Evolutionary conservation across 1,284 basidiomycete species (phyloP).

Genomic region (Cronartium quercuum): DNA sequence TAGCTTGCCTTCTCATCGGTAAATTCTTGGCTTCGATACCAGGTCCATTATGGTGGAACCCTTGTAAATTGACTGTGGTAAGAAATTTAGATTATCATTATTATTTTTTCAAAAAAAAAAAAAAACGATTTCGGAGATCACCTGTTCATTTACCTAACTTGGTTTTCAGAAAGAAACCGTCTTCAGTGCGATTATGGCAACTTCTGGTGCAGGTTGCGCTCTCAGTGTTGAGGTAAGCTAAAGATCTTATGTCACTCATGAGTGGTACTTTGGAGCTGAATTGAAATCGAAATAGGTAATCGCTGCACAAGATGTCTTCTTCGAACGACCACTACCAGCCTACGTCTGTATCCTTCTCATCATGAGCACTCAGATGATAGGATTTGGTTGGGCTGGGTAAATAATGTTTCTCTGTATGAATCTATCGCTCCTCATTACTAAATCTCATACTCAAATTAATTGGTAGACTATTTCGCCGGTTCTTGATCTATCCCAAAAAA

Average conservation of each 20-base stretch:
- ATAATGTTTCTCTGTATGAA: not conserved
- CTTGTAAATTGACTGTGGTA: constrained; percentile 19
- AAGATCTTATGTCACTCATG: not conserved
- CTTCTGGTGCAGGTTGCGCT: constrained; percentile 9
- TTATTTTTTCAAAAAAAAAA: not conserved
- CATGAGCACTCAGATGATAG: constrained; percentile 27
- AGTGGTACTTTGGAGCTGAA: no score
- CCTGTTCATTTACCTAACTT: not conserved
- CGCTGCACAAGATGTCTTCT: constrained; percentile 23
- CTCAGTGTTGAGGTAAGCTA: constrained; percentile 19
- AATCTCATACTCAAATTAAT: not conserved
- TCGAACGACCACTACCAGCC: constrained; percentile 13
- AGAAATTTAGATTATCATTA: not conserved
- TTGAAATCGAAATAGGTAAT: constrained; percentile 25
- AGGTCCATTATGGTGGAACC: constrained; percentile 35
- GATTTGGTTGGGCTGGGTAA: constrained; percentile 37
- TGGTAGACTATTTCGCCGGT: constrained; percentile 21
- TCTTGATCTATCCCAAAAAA: constrained; percentile 28
- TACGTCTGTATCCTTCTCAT: constrained; percentile 1
- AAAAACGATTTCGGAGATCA: not conserved
- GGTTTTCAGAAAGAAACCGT: constrained; percentile 33
- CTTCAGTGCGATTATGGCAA: constrained; percentile 26
- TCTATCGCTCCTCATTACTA: not conserved
- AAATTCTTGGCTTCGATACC: constrained; percentile 14
- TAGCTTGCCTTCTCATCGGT: constrained; percentile 26